A percentile compares a stretch with the other conserved stretches of the same genome.
These are phyloP conservation scores for Saturnispora mendoncae DNA, from an alignment of 805 yeast species.

Conservation along the genomic window DNA sequence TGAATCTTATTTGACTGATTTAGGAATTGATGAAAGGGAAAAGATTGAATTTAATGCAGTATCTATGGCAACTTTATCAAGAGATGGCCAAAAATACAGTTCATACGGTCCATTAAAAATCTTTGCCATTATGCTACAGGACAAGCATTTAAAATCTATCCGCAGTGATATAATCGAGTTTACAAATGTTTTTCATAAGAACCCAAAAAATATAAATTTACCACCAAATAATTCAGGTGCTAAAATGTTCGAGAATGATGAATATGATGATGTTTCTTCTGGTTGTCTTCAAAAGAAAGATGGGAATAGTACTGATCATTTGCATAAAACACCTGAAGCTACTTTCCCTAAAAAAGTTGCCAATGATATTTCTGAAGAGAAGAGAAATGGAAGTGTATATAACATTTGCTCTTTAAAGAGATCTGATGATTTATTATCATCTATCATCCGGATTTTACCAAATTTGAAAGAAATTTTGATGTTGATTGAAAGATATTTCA, in stretches of 20 bases:
- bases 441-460: conserved; percentile 34
- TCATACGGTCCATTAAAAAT: conserved; percentile 4
- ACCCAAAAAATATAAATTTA: neutral
- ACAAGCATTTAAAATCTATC: conserved; percentile 2
- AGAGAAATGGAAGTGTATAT: no score
- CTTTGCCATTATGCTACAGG: conserved; percentile 4
- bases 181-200: conserved; percentile 11
- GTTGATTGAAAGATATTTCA: conserved; percentile 37
- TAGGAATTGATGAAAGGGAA: conserved; percentile 8
- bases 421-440: neutral
- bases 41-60: conserved; percentile 2
- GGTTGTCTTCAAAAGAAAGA: no score
- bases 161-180: conserved; percentile 8
- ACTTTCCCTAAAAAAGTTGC: no score
- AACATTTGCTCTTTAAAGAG: no score
- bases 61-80: neutral
- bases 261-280: neutral
- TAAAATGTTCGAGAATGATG: neutral
- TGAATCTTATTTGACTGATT: conserved; percentile 1
- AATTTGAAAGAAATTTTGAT: conserved; percentile 35
- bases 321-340: no score
- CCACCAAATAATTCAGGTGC: neutral
- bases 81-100: neutral
- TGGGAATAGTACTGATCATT: no score
- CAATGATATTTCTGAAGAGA: no score